A percentile compares a stretch with the other conserved stretches of the same genome.
Conservation (phyloP, 176 grass and related monocot genomes). For the Thinopyrum elongatum region DNA sequence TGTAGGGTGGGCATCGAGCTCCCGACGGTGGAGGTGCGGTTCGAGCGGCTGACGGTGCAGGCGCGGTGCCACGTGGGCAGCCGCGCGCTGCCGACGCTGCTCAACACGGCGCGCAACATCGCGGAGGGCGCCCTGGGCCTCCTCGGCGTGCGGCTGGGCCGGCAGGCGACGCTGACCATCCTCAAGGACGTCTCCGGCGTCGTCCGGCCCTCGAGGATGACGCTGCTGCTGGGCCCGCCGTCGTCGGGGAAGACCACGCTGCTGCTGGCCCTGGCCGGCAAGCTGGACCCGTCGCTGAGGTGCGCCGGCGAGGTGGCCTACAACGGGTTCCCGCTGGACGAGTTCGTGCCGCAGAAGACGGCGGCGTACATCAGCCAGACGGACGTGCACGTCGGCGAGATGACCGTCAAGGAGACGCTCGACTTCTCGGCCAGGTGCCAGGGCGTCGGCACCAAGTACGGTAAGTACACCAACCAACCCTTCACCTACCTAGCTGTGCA, state of each 20-base stretch:
- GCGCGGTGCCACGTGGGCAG: conserved; percentile 77
- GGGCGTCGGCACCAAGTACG: conserved; percentile 86
- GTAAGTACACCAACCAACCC: conserved; percentile 1
- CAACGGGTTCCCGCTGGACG: conserved; percentile 62
- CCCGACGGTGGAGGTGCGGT: conserved; percentile 93
- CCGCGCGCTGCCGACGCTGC: conserved; percentile 80
- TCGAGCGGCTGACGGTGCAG: conserved; percentile 67
- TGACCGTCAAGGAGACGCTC: conserved; percentile 97
- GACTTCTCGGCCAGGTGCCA: conserved; percentile 97
- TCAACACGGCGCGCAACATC: conserved; percentile 73
- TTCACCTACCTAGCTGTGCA: neutral
- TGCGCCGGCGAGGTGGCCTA: conserved; percentile 63
- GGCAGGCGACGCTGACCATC: conserved; percentile 61
- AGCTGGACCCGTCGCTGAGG: conserved; percentile 67
- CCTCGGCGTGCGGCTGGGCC: conserved; percentile 34
- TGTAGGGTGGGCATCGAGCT: conserved; percentile 91
- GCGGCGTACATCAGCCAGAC: conserved; percentile 99
- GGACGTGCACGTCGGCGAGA: conserved; percentile 88
- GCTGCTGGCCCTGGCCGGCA: conserved; percentile 81
- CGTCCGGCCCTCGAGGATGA: conserved; percentile 77
- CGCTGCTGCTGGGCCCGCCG: conserved; percentile 85
- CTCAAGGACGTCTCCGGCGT: conserved; percentile 64
- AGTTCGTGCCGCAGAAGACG: conserved; percentile 97
- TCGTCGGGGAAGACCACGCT: conserved; percentile 97
- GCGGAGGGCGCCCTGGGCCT: conserved; percentile 52